These are phyloP conservation scores for Exophiala spinifera DNA, from an alignment of 2,329 filamentous ascomycete genomes.

Conservation along the genomic window DNA sequence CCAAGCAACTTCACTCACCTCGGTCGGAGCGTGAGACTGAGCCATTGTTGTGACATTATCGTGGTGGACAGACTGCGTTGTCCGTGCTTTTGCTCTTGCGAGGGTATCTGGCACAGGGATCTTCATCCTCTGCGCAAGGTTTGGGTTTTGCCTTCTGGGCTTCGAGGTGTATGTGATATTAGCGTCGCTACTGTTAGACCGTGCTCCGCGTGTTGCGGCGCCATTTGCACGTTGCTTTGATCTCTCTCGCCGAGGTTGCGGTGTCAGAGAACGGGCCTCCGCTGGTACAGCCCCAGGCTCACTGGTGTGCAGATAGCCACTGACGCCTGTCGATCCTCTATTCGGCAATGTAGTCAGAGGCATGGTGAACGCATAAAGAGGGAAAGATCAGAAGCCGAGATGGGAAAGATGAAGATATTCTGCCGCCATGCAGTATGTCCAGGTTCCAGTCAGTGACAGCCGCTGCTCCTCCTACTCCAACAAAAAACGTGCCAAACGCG, in stretches of 20 bases:
- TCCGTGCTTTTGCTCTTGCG: slow-evolving; percentile 4
- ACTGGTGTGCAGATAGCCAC: slow-evolving; percentile 15
- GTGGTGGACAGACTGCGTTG: background rate
- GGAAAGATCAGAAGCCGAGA: background rate
- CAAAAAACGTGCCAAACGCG: too few species aligned
- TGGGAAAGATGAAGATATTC: background rate
- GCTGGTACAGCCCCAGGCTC: background rate
- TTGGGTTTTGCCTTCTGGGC: slow-evolving; percentile 2
- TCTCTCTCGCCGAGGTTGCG: slow-evolving; percentile 17
- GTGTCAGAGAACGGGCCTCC: slow-evolving; percentile 17
- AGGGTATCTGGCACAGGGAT: slow-evolving; percentile 17
- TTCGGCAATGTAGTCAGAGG: slow-evolving; percentile 11
- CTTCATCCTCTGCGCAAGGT: slow-evolving; percentile 7
- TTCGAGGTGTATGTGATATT: background rate
- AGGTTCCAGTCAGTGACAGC: too few species aligned
- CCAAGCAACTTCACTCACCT: background rate
- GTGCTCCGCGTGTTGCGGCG: background rate
- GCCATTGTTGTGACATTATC: background rate
- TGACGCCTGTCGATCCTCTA: background rate
- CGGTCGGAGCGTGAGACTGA: background rate
- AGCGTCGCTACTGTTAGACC: slow-evolving; percentile 2
- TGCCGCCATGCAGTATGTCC: background rate
- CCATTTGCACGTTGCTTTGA: slow-evolving; percentile 13
- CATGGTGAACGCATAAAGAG: slow-evolving; percentile 7
- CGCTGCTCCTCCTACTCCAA: too few species aligned